Evolutionary conservation across 2,329 filamentous ascomycete species (phyloP), one percentile per base, ranked within the genome.

Genomic region (Phaeosphaeria sp.): DNA sequence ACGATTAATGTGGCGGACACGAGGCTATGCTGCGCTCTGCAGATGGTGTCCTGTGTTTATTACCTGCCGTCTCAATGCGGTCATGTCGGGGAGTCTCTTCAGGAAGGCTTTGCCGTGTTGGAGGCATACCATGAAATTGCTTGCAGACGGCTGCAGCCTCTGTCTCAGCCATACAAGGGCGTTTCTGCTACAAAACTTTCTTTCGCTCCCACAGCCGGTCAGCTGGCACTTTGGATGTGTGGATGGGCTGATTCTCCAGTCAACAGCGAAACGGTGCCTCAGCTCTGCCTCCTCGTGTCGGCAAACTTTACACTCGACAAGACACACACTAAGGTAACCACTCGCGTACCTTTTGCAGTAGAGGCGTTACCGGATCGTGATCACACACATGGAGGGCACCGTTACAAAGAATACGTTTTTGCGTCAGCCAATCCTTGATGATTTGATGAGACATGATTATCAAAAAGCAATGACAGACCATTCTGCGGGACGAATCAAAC

Each of bases 351-450:
- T 44, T 44, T 54, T 47, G 48, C 50, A 54, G 49, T 39, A 54
- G 11, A 36, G 64, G 66, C 63, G 63, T 68, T 63, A 63, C 65
- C 64, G 59, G 60, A 66, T 65, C 59, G 50, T 54, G 56, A 65
- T 64, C 46, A 30, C 51, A 47, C 54, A 58, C 50, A 56, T 48
- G 54, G 49, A 55, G 42, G 55, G 52, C 60, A 52, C 64, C 67
- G 64, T 68, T 67, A 47, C 20, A 46, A 60, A 51, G 39, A 52
- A 30, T 60, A 63, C 47, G 53, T 67, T 68, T 69, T 71, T 65
- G 53, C 54, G 60, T 63, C 59, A 56, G 49, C 62, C 64, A 66
- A 58, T 62, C 53, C 56, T 46, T 53, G 52, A 55, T 67, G 63
- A 65, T 66, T 58, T 66, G 64, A 69, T 59, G 53, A 62, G 59